Base-by-base conservation (phyloP, 108 stramenopile species). In the Cyclotella atomus region DNA sequence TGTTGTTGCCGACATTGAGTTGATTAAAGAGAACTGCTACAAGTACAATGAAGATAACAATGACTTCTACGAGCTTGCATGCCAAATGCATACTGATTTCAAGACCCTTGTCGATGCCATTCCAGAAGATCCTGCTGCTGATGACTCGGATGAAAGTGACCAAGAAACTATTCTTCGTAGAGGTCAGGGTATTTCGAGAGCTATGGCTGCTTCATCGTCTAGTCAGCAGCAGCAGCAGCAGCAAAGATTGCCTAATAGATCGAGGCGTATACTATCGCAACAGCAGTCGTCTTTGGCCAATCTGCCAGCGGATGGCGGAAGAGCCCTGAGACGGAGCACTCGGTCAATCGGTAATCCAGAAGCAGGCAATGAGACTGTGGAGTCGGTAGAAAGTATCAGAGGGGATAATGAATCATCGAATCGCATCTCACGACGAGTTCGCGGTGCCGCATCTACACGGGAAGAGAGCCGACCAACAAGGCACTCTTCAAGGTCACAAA, bases 1-100 rank as follows among this genome's bases (percentile, higher is more conserved):
- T 65, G 88, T 92, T 49, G 65, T 90, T 38, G 77, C 88, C 17
- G 94, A 95, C 59, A 70, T 92, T 23, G 72, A 82, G 34, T 68
- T 91, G 59, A 84, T 95, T 23, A 79, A 88, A 27, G 94, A 95
- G 25, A 95, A 95, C 68, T 95, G 91, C 59, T 74, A 84, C 66
- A 95, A 95, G 68, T 95, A 92, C 84, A 95, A 95, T 56, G 86
- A 85, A 35, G 76, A 66, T 15, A 73, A 61, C 49, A 76, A 86
- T 70, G 83, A 85, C 19, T 60, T 91, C 34, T 74, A 78, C 10
- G 72, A 50, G 15, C 35, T 77, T 30, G 91, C 89, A 41, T 59
- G 46, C 23, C 66, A 82, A 43, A 82, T 94, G 88, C 76, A 79
- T 44, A 38, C 76, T 0, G 73, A 85, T 24, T 88, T 94, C 79